Percentiles rank a stretch among this genome's conserved stretches.
Evolutionary conservation across 116 monocot genomes (phyloP).

Genomic region (Papilionanthe hybrid): DNA sequence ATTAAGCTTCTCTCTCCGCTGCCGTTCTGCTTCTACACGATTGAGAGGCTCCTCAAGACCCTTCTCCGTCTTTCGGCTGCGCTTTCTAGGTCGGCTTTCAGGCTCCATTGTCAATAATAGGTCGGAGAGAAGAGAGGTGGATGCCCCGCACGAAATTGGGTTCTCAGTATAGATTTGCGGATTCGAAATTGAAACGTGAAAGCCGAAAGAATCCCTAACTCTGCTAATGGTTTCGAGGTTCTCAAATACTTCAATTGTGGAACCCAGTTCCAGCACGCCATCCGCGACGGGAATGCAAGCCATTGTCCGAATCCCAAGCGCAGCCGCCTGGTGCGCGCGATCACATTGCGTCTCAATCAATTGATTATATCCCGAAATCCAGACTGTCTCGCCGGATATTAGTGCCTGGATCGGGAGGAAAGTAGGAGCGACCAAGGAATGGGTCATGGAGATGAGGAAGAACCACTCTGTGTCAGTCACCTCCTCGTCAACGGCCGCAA

Average conservation of each 20-base stretch:
- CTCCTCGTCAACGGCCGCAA: conserved; percentile 4
- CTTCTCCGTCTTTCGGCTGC: conserved; percentile 26
- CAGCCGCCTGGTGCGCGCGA: neutral
- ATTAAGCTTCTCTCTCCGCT: conserved; percentile 36
- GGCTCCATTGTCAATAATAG: conserved; percentile 5
- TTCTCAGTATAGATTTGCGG: neutral
- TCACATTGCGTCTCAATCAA: neutral
- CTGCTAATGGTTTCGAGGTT: neutral
- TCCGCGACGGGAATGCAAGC: conserved; percentile 7
- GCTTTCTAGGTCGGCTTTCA: conserved; percentile 19
- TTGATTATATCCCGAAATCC: neutral
- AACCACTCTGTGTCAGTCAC: conserved; percentile 17
- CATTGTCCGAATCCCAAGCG: conserved; percentile 2
- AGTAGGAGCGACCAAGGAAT: neutral
- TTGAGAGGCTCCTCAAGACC: conserved; percentile 24
- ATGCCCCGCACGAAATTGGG: neutral
- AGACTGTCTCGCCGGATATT: neutral
- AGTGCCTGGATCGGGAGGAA: conserved; percentile 3
- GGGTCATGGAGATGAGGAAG: conserved; percentile 14
- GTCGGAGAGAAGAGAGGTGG: conserved; percentile 13
- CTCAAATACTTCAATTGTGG: conserved; percentile 1
- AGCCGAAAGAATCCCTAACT: conserved; percentile 3
- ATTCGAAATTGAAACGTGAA: neutral
- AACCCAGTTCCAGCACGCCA: conserved; percentile 7
- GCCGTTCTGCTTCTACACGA: conserved; percentile 32